Evolutionary conservation across 768 basidiomycete species (phyloP).

Genomic region (Termitomyces sp.): DNA sequence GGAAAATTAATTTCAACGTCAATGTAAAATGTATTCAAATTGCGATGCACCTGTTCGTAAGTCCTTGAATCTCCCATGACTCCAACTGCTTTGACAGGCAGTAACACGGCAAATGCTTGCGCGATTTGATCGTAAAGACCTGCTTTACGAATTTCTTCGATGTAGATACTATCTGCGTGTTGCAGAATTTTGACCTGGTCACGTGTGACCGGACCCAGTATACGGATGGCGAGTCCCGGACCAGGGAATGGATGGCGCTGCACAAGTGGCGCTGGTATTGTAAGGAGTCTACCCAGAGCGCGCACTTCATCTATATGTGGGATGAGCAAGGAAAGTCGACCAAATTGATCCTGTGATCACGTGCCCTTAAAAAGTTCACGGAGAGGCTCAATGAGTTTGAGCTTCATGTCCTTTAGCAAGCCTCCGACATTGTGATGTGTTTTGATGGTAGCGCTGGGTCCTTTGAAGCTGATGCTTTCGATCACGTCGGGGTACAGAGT

Average conservation of each 20-base stretch:
- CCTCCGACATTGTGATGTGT: conserved; percentile 99
- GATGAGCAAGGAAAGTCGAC: conserved; percentile 1
- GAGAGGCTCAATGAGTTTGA: conserved; percentile 96
- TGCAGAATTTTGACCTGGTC: conserved; percentile 91
- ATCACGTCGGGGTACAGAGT: conserved; percentile 99
- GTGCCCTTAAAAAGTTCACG: conserved; percentile 97
- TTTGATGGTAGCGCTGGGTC: conserved; percentile 98
- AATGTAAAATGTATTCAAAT: not conserved
- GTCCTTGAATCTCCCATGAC: conserved; percentile 97
- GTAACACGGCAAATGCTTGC: conserved; percentile 93
- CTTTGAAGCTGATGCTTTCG: conserved; percentile 99
- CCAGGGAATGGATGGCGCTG: conserved; percentile 99
- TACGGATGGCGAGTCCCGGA: conserved; percentile 96
- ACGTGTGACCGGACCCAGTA: conserved; percentile 91
- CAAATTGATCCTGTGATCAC: conserved; percentile 11
- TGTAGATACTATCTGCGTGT: conserved; percentile 91
- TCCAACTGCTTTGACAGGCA: conserved; percentile 95
- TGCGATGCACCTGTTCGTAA: conserved; percentile 73
- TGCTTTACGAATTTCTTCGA: conserved; percentile 94
- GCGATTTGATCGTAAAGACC: conserved; percentile 89
- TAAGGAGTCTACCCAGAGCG: conserved; percentile 82
- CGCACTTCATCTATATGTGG: conserved; percentile 81
- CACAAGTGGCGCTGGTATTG: conserved; percentile 89
- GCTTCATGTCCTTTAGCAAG: conserved; percentile 93
- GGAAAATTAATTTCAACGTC: not conserved